Evolutionary conservation across 2,329 filamentous ascomycete species (phyloP).

Genomic region (Hortaea sp.): DNA sequence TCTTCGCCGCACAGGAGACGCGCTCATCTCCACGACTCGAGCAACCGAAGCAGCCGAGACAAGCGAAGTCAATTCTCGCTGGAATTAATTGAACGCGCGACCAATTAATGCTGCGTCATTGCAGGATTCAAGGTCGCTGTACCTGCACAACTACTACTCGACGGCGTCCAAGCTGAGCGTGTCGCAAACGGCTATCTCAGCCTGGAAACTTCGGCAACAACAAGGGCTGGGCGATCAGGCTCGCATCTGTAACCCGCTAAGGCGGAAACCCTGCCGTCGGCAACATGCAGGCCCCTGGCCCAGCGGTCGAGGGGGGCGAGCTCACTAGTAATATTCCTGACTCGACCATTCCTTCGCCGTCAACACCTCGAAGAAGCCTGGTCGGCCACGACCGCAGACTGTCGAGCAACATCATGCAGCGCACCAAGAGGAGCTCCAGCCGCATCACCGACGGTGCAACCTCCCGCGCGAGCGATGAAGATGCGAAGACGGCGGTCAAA

Average conservation of each 20-base stretch:
- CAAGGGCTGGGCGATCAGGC: not conserved
- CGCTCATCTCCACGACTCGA: too few species aligned
- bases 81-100: too few species aligned
- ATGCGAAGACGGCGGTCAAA: slow-evolving; percentile 85
- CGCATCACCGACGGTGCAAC: slow-evolving; percentile 67
- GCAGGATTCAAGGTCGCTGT: too few species aligned
- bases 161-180: too few species aligned
- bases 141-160: too few species aligned
- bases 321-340: not conserved
- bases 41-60: too few species aligned
- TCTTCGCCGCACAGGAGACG: too few species aligned
- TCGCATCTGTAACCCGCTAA: not conserved
- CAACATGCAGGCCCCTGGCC: not conserved
- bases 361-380: not conserved
- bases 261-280: not conserved
- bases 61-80: too few species aligned
- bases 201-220: not conserved
- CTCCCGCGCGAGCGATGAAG: slow-evolving; percentile 81
- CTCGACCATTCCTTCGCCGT: not conserved
- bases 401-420: slow-evolving; percentile 6
- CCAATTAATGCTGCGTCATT: too few species aligned
- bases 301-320: not conserved
- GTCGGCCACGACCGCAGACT: slow-evolving; percentile 2
- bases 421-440: slow-evolving; percentile 52
- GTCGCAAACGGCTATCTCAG: not conserved